Conservation (phyloP, 108 stramenopile genomes). For the Pseudonitzschia pungens region DNA sequence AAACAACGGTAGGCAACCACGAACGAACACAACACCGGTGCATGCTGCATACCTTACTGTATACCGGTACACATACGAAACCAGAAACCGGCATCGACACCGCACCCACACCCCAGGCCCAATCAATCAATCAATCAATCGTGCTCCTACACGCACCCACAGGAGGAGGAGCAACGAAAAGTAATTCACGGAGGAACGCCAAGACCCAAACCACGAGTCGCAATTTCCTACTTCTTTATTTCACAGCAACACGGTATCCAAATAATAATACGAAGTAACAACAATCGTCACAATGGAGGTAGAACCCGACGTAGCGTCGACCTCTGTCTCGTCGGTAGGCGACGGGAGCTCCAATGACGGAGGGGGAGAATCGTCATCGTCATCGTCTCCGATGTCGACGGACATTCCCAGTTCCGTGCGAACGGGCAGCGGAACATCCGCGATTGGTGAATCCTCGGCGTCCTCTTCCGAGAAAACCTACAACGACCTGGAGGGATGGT, state of each 20-base stretch:
- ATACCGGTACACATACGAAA: too few relatives aligned
- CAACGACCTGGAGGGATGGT: slow-evolving; percentile 80
- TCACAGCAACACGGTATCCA: too few relatives aligned
- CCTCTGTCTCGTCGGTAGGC: slow-evolving; percentile 34
- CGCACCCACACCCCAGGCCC: too few relatives aligned
- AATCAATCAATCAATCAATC: too few relatives aligned
- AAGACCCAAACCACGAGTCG: background rate
- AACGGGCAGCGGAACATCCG: background rate
- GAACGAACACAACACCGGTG: too few relatives aligned
- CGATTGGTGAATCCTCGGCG: slow-evolving; percentile 14
- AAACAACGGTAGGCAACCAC: too few relatives aligned
- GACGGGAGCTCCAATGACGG: slow-evolving; percentile 17
- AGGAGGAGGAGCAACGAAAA: background rate
- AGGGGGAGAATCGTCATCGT: background rate
- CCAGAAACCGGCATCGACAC: too few relatives aligned
- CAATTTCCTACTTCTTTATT: background rate
- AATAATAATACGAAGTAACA: background rate
- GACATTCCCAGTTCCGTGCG: slow-evolving; percentile 11
- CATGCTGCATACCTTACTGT: too few relatives aligned
- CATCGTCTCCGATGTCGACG: slow-evolving; percentile 21
- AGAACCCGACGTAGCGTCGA: slow-evolving; percentile 43
- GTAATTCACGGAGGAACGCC: background rate
- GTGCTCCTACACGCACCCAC: too few relatives aligned
- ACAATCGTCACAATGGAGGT: slow-evolving; percentile 34
- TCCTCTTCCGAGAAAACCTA: slow-evolving; percentile 41